Evolutionary conservation across 345 rosid species (phyloP).

Genomic region (Streptanthus diversifolius): DNA sequence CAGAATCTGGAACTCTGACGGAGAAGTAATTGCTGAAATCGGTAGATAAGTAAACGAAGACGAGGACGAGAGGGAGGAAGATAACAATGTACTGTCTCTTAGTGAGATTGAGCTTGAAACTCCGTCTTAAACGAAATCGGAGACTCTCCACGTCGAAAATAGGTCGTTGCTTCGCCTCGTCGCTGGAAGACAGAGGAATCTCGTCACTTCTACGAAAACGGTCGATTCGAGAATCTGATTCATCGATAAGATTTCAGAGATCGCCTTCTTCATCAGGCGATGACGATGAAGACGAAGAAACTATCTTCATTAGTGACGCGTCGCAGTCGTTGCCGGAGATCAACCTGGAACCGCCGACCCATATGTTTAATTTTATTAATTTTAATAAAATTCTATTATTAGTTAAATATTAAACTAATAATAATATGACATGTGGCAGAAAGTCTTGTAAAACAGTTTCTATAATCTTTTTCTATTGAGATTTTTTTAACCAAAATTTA

Average conservation of each 20-base stretch:
- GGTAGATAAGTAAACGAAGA: slow-evolving; percentile 46
- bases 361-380: too few species aligned
- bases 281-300: slow-evolving; percentile 33
- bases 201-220: background rate
- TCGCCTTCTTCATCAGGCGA: slow-evolving; percentile 63
- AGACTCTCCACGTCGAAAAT: slow-evolving; percentile 51
- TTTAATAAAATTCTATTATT: too few species aligned
- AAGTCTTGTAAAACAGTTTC: too few species aligned
- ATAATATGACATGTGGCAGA: too few species aligned
- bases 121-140: slow-evolving; percentile 35
- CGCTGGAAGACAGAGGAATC: background rate
- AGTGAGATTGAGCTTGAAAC: slow-evolving; percentile 34
- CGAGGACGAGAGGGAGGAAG: slow-evolving; percentile 47
- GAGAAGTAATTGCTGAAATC: slow-evolving; percentile 32
- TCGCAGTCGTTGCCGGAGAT: slow-evolving; percentile 21
- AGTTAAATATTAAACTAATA: too few species aligned
- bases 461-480: too few species aligned
- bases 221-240: slow-evolving; percentile 49
- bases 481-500: too few species aligned
- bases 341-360: slow-evolving; percentile 26
- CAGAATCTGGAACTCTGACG: slow-evolving; percentile 20
- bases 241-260: slow-evolving; percentile 45
- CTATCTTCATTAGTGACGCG: slow-evolving; percentile 44
- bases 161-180: slow-evolving; percentile 27
- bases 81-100: slow-evolving; percentile 43